A percentile compares a stretch with the other conserved stretches of the same genome.
Conservation (phyloP, 2,329 filamentous ascomycete species). For the Ophiostoma sp. region DNA sequence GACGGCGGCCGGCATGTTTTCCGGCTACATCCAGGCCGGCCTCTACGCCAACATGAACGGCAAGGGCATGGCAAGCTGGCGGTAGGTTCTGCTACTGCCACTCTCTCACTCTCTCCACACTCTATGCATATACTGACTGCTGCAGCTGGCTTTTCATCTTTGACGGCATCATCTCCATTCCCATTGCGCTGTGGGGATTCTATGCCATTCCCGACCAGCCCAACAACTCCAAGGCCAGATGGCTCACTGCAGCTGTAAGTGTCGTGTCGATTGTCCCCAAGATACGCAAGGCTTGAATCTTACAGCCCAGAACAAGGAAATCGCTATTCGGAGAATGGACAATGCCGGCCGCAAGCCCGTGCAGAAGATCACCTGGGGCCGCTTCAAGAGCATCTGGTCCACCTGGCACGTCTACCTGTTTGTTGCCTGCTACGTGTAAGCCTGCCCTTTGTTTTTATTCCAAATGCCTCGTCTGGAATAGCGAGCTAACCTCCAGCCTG, state of each 20-base stretch:
- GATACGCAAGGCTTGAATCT: background rate
- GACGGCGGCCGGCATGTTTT: background rate
- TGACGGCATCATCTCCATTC: background rate
- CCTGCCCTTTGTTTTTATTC: too few species aligned
- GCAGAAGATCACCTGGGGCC: background rate
- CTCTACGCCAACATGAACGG: background rate
- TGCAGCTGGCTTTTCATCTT: background rate
- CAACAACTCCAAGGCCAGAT: conserved; percentile 1
- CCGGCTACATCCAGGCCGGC: background rate
- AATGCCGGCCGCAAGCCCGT: conserved; percentile 1
- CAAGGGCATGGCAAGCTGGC: background rate
- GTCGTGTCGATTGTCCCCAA: background rate
- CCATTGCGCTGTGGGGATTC: background rate
- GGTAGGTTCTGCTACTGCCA: background rate
- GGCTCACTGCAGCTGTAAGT: background rate
- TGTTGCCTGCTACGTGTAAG: conserved; percentile 1
- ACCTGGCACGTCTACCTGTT: conserved; percentile 6
- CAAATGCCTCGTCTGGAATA: too few species aligned
- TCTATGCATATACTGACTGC: too few species aligned
- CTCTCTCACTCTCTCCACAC: too few species aligned
- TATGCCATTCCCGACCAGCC: background rate
- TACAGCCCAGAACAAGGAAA: background rate
- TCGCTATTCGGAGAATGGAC: background rate
- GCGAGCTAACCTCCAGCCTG: background rate
- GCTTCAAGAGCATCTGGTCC: background rate